Percentiles rank a stretch among this genome's conserved stretches.
Conservation (phyloP, 345 rosid species). For the Nephelium lappaceum region DNA sequence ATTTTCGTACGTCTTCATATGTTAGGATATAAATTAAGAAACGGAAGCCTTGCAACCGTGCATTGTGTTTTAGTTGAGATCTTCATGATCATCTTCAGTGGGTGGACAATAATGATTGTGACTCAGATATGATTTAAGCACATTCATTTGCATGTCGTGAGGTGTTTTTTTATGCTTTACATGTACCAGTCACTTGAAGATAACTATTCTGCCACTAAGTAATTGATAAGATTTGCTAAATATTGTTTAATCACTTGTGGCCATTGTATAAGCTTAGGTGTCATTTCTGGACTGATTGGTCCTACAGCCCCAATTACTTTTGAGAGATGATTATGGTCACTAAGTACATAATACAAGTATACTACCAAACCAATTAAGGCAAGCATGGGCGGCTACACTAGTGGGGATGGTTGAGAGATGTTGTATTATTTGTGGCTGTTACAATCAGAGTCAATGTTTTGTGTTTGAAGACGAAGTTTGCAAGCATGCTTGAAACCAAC, state of each 20-base stretch:
- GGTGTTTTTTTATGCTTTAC: background rate
- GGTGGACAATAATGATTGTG: background rate
- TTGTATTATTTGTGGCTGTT: too few species aligned
- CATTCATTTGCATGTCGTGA: background rate
- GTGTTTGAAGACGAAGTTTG: too few species aligned
- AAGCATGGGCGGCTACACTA: too few species aligned
- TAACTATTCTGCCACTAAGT: conserved; percentile 14
- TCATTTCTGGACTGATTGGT: background rate
- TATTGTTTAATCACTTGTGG: background rate
- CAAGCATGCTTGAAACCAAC: too few species aligned
- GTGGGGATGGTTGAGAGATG: too few species aligned
- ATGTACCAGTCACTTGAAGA: background rate
- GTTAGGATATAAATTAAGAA: background rate
- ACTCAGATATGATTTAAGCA: background rate
- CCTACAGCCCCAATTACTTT: background rate
- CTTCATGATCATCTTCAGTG: background rate
- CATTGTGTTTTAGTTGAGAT: background rate
- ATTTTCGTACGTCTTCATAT: too few species aligned
- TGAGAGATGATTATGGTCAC: background rate
- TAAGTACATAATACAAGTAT: background rate
- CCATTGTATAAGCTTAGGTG: background rate
- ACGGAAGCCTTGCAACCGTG: background rate
- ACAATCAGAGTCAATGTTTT: too few species aligned
- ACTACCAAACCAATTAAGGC: background rate
- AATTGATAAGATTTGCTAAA: background rate